These are phyloP conservation scores for Terfezia claveryi DNA, from an alignment of 495 filamentous ascomycete species.

Conservation along the genomic window DNA sequence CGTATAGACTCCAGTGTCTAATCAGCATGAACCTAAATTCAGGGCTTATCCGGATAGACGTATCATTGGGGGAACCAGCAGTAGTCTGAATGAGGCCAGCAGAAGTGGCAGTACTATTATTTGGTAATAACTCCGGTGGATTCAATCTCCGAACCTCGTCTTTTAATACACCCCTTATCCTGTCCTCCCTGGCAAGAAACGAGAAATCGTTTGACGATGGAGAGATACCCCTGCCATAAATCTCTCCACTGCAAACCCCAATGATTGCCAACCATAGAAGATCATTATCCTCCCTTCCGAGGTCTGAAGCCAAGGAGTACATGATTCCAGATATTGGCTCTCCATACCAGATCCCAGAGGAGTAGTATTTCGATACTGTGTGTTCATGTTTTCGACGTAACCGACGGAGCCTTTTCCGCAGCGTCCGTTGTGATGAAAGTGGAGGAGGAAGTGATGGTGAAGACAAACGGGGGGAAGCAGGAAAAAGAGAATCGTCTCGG, in stretches of 20 bases:
- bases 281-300: conserved; percentile 92
- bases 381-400: conserved; percentile 55
- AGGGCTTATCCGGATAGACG: conserved; percentile 73
- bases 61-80: conserved; percentile 72
- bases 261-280: conserved; percentile 87
- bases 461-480: conserved; percentile 33
- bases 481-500: conserved; percentile 4
- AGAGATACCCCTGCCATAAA: conserved; percentile 46
- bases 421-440: conserved; percentile 39
- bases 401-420: conserved; percentile 50
- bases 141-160: conserved; percentile 93
- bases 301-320: conserved; percentile 82
- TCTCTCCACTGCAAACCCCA: conserved; percentile 72
- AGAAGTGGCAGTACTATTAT: conserved; percentile 35
- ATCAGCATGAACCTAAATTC: conserved; percentile 89
- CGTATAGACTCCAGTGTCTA: conserved; percentile 89
- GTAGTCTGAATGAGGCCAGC: conserved; percentile 68
- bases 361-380: conserved; percentile 58
- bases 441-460: conserved; percentile 35
- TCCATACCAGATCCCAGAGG: conserved; percentile 68
- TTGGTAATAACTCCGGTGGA: conserved; percentile 46
- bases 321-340: conserved; percentile 85
- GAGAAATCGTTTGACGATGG: conserved; percentile 37
- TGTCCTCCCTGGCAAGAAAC: conserved; percentile 63
- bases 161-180: conserved; percentile 60